Base-by-base conservation (phyloP, 208 protist species). In the Acanthamoeba culbertsoni region DNA sequence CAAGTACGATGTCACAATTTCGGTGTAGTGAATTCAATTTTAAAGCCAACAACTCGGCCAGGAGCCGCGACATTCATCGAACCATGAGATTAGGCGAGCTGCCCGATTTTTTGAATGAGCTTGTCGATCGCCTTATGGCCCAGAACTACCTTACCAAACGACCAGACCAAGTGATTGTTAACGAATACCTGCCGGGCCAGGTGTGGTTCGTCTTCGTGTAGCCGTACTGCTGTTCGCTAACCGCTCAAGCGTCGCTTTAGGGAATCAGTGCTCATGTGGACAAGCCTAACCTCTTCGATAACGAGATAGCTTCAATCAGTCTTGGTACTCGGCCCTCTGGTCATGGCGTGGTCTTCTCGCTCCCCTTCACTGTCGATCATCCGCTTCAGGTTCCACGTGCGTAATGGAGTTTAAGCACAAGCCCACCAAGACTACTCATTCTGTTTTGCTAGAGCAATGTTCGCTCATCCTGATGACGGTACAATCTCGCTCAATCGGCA, bases 391-490 rank as follows among this genome's bases (percentile, higher is more conserved):
- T n/a, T 88, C 79, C 28, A 10, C 79, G 14, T 88, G 79, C 31
- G 79, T 88, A 33, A 88, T 88, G 79, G 79, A 88, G 51, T 88
- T 88, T 48, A 88, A 88, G 48, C 45, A 88, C 79, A 88, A 63
- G 31, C 46, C 79, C 0, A 63, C 48, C 31, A 55, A 88, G n/a
- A 88, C 71, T 40, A 53, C 45, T 2, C 79, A 63, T 8, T 48
- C 79, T 8, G 35, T 88, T 20, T 12, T 37, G 20, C 37, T 88
- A 16, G 46, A 55, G 1, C 79, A 35, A 57, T 31, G 79, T 31
- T 88, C 79, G 28, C 79, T 88, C 48, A 48, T 88, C 12, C 16
- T 88, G 33, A 55, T 88, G 79, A 88, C 33, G 53, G 75, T 75
- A 71, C 62, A 71, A 18, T 71, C 62, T 28, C 23, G n/a, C n/a